Evolutionary conservation across 805 yeast genomes (phyloP), one percentile per base, ranked within the genome.

Genomic region (Nakazawaea siamensis): DNA sequence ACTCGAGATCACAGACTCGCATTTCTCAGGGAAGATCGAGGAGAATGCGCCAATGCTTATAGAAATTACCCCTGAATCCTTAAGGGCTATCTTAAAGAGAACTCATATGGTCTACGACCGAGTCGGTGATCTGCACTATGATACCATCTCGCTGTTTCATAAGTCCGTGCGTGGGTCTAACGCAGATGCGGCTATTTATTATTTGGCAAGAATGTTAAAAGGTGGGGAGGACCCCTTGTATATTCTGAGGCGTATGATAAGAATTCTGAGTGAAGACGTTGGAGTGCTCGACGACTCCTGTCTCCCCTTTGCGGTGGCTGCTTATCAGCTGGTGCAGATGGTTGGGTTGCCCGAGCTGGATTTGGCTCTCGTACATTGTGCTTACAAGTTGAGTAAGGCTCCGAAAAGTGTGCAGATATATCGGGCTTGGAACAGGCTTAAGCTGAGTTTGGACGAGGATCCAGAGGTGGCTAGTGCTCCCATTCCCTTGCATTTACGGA

Each of bases 331-430:
- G 0, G 79, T 84, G 3, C 87, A 85, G 60, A 83, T 82, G 55
- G 70, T 92, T 15, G 99, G 98, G 0, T 64, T 92, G 70, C 98
- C 98, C 0, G 98, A 92, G 50, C 90, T 92, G 2, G 95, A 88
- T 52, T 66, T 84, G 17, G 76, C 86, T 5, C 58, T 92, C 28
- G 97, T 87, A 0, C 97, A 92, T 47, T 87, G 96, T 56, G 88
- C 94, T 1, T 86, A 82, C n/a, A 83, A 88, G 46, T 61, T 92
- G 17, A 94, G 97, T 0, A 59, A 74, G 35, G 94, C 97, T 0
- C 75, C 77, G 0, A 92, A 92, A 55, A 81, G 94, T 8, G 87
- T 92, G 5, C 80, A 80, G 48, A 76, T 92, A 0, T 92, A 92
- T 50, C 63, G 87, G 39, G 94, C 88, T 0, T 78, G 87, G 69